phyloP scores from a whole-genome alignment of 148 eudicot genomes.

The Rhododendron ovatum region DNA sequence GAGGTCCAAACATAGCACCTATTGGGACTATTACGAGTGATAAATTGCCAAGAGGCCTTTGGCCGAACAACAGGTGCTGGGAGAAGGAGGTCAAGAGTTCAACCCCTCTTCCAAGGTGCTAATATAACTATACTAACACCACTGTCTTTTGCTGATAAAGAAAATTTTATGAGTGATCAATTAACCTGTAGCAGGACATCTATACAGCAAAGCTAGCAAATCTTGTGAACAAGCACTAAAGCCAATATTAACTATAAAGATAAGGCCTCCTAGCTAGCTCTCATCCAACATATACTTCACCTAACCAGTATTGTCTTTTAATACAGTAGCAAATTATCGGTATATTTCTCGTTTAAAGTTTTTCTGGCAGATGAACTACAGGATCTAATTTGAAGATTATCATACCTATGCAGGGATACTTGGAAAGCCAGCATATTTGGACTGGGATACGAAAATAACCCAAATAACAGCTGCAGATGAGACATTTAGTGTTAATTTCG shows the following conservation, averaged over 20 bases:
- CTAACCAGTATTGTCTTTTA: background rate
- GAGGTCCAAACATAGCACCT: background rate
- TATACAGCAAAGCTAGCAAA: background rate
- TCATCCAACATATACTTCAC: background rate
- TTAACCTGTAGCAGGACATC: background rate
- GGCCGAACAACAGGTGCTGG: background rate
- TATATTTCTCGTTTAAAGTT: background rate
- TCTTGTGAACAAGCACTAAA: background rate
- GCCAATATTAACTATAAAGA: background rate
- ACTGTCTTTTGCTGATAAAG: background rate
- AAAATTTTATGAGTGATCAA: background rate
- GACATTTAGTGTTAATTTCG: conserved; percentile 44
- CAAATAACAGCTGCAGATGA: conserved; percentile 42
- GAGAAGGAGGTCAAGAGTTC: background rate
- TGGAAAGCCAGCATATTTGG: conserved; percentile 34
- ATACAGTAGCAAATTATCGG: background rate
- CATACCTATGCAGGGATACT: conserved; percentile 16
- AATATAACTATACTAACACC: background rate
- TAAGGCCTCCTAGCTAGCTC: background rate
- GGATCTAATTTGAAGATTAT: background rate
- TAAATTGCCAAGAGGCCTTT: background rate
- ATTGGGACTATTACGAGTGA: background rate
- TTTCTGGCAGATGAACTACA: background rate
- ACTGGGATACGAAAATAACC: conserved; percentile 42
- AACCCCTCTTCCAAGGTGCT: background rate